These are phyloP conservation scores for Macrotyloma uniflorum DNA, from an alignment of 306 rosid species.

Conservation along the genomic window DNA sequence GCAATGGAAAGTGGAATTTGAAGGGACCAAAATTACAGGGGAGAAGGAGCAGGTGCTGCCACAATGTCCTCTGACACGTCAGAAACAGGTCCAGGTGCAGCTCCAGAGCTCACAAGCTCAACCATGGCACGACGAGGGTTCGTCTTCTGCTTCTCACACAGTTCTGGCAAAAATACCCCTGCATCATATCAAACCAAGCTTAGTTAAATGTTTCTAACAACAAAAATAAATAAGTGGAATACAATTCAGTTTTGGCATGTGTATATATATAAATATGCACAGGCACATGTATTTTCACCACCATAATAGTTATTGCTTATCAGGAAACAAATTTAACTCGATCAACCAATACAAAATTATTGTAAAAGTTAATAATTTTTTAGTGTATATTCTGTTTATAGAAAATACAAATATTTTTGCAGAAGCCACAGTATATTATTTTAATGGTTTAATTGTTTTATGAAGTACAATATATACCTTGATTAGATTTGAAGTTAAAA, in stretches of 20 bases:
- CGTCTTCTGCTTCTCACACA: conserved; percentile 56
- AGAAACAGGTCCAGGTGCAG: conserved; percentile 50
- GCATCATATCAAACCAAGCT: conserved; percentile 18
- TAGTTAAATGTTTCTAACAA: too few relatives aligned
- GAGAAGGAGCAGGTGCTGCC: conserved; percentile 36
- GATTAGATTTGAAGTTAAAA: conserved; percentile 34
- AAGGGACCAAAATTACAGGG: conserved; percentile 17
- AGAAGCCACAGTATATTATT: neutral
- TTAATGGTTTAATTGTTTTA: neutral
- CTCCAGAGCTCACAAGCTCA: conserved; percentile 67
- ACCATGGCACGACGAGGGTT: conserved; percentile 77
- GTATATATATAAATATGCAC: too few relatives aligned
- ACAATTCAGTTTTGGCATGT: too few relatives aligned
- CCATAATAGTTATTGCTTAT: too few relatives aligned
- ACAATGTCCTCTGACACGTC: conserved; percentile 22
- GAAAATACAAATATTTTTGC: neutral
- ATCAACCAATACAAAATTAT: too few relatives aligned
- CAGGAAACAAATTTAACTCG: too few relatives aligned
- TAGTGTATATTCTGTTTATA: too few relatives aligned
- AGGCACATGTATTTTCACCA: too few relatives aligned
- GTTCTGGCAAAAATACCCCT: conserved; percentile 75
- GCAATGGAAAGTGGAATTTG: conserved; percentile 1
- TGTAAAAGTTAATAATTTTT: too few relatives aligned
- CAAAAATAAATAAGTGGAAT: too few relatives aligned
- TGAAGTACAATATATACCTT: conserved; percentile 33